Base-by-base conservation (phyloP, 1,139 yeast species). In the Suhomyces guaymorum region DNA sequence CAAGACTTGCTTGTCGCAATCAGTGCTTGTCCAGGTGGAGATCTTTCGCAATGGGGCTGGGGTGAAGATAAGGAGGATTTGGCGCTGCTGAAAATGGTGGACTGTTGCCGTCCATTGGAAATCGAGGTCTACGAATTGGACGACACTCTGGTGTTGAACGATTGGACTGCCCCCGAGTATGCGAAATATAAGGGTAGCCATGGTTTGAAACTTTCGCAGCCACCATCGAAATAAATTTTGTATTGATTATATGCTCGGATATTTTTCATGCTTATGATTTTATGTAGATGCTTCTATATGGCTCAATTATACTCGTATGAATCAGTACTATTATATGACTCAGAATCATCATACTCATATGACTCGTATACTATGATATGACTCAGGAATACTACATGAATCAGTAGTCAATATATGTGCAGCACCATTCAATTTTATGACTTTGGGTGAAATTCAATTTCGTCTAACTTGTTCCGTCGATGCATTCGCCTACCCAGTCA, bases 11-110 rank as follows among this genome's bases (percentile, higher is more conserved):
- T 80, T 35, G 78, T 81, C 41, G 87, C 86, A 5, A 69, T 80
- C 32, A 73, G 80, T 39, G 82, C 85, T 4, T 80, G 86, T 52
- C 86, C 86, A 2, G 87, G 86, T 26, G 87, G 87, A 11, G 86
- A 80, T 51, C 61, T 80, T 38, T 75, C 82, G 12, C 67, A 70
- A 41, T 80, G 86, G 86, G 84, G 79, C 26, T 80, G 86, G 86
- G 85, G 85, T 31, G 82, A 74, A 53, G 57, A 57, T 26, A 64
- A 65, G 37, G 73, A 68, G 15, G 68, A 66, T 28, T 65, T 61
- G 21, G 60, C 57, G n/a, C 63, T 60, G n/a, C 66, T 55, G 42
- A 77, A 74, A 39, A 78, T 79, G 83, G 63, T 70, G 14, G 77
- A 73, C 37, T 75, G 81, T 49, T 80, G 87, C 50, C 63, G 85